Evolutionary conservation across 257 asterid species (phyloP).

Genomic region (Lycium barbarum): DNA sequence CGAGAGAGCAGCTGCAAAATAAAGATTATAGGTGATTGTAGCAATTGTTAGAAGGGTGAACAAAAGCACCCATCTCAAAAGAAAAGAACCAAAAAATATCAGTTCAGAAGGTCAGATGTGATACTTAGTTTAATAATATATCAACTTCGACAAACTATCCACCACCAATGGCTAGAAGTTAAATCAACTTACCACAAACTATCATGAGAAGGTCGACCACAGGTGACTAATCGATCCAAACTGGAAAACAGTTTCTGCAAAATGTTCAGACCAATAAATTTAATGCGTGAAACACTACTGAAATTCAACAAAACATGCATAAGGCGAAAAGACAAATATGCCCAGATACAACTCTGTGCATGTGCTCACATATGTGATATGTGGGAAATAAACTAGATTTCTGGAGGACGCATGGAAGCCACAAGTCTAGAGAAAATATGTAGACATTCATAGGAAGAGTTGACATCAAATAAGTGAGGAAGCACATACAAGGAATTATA

Average conservation of each 20-base stretch:
- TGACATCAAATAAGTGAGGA: conserved; percentile 2
- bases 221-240: conserved; percentile 75
- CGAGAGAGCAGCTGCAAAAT: neutral
- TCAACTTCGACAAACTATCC: neutral
- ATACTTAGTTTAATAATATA: neutral
- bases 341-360: neutral
- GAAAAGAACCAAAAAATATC: neutral
- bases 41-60: neutral
- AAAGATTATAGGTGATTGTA: neutral
- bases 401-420: conserved; percentile 14
- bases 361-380: neutral
- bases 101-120: neutral
- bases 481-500: conserved; percentile 17
- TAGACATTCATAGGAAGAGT: neutral
- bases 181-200: conserved; percentile 74
- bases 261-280: conserved; percentile 34
- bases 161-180: neutral
- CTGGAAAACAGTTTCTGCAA: conserved; percentile 79
- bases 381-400: neutral
- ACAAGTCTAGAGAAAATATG: conserved; percentile 26
- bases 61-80: neutral
- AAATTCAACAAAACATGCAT: conserved; percentile 25
- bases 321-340: conserved; percentile 18
- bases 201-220: conserved; percentile 73
- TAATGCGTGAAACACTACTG: conserved; percentile 30